Evolutionary conservation across 2,329 filamentous ascomycete genomes (phyloP).

Genomic region (Clonostachys chloroleuca): DNA sequence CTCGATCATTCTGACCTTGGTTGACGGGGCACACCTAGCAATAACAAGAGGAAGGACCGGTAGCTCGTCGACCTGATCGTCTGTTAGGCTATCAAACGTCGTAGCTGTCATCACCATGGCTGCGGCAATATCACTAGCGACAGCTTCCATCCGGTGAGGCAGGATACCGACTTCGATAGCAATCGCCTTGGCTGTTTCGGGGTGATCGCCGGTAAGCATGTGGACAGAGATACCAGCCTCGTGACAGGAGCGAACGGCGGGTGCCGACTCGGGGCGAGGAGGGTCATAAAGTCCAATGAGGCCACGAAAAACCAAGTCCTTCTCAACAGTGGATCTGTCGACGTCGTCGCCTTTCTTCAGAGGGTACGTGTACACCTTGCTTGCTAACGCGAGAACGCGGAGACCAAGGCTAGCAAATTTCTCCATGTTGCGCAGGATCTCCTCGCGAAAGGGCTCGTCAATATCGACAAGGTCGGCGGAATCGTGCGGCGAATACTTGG

Average conservation of each 20-base stretch:
- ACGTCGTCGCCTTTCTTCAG: conserved; percentile 36
- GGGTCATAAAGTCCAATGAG: conserved; percentile 69
- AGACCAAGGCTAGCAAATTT: conserved; percentile 57
- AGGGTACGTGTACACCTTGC: conserved; percentile 28
- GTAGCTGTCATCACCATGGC: conserved; percentile 61
- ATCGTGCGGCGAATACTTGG: conserved; percentile 24
- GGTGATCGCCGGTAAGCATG: conserved; percentile 66
- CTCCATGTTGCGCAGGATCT: conserved; percentile 62
- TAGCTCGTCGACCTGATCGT: conserved; percentile 59
- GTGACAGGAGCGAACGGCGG: conserved; percentile 54
- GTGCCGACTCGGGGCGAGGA: conserved; percentile 62
- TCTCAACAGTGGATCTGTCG: conserved; percentile 51
- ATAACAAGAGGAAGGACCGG: conserved; percentile 65
- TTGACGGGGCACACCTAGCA: conserved; percentile 64
- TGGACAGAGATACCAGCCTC: conserved; percentile 61
- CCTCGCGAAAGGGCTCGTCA: conserved; percentile 43
- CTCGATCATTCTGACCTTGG: conserved; percentile 72
- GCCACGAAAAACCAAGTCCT: conserved; percentile 58
- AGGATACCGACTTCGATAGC: conserved; percentile 59
- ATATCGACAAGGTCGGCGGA: conserved; percentile 27
- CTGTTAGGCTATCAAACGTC: conserved; percentile 58
- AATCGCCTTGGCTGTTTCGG: conserved; percentile 58
- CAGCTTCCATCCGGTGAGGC: conserved; percentile 37
- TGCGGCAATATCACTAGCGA: conserved; percentile 47
- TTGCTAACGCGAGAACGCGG: conserved; percentile 63